A percentile compares a stretch with the other conserved stretches of the same genome.
Conservation (phyloP, 257 asterid species). For the Scutellaria minor region DNA sequence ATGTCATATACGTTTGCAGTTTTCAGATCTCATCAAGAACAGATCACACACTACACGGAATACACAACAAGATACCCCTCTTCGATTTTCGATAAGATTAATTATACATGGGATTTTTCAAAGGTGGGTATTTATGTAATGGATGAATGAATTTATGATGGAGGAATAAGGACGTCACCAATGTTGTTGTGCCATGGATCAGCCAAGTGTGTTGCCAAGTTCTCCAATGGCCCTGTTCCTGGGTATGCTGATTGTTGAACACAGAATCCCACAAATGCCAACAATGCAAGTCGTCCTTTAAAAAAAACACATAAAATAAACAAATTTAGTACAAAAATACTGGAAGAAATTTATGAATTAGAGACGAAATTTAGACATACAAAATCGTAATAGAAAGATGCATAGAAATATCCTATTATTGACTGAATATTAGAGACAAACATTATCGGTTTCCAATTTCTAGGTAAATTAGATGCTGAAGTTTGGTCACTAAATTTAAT, state of each 20-base stretch:
- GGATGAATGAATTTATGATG: slow-evolving; percentile 38
- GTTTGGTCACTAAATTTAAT: too few species aligned
- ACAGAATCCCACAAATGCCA: slow-evolving; percentile 87
- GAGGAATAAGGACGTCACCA: slow-evolving; percentile 76
- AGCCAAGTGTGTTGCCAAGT: slow-evolving; percentile 86
- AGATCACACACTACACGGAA: not conserved
- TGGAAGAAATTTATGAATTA: not conserved
- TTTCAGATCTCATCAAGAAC: not conserved
- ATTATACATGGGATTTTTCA: not conserved
- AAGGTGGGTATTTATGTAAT: not conserved
- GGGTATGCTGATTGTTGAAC: slow-evolving; percentile 93
- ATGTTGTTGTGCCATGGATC: slow-evolving; percentile 99
- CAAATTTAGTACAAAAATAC: not conserved
- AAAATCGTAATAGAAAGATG: too few species aligned
- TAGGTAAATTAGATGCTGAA: too few species aligned
- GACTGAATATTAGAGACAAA: too few species aligned
- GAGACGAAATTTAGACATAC: too few species aligned
- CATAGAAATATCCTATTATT: too few species aligned
- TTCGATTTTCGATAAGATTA: not conserved
- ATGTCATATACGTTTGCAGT: not conserved
- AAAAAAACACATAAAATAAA: not conserved
- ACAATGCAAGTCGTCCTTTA: slow-evolving; percentile 77
- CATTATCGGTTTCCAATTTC: too few species aligned
- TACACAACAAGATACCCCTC: not conserved
- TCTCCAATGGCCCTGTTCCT: slow-evolving; percentile 96